phyloP scores from a whole-genome alignment of 2,329 filamentous ascomycete species.

The Corniculantispora saksenae region DNA sequence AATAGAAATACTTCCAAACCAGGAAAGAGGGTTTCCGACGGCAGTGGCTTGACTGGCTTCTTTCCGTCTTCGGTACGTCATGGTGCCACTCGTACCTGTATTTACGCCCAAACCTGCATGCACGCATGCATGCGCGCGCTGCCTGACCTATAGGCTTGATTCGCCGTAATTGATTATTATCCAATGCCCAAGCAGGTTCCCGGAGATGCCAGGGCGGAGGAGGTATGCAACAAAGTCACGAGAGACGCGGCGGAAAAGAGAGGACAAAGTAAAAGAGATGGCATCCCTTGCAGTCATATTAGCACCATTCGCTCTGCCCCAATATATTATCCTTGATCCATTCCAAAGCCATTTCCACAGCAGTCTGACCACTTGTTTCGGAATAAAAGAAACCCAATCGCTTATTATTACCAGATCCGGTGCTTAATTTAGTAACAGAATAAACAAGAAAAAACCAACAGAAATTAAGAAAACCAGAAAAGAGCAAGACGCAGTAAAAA shows the following conservation, averaged over 20 bases:
- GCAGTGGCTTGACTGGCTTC: too few species aligned
- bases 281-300: not conserved
- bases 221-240: not conserved
- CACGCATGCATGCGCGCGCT: too few species aligned
- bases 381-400: constrained; percentile 1
- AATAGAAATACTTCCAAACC: too few species aligned
- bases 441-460: not conserved
- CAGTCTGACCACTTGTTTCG: not conserved
- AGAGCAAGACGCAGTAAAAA: not conserved
- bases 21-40: too few species aligned
- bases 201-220: too few species aligned
- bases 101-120: too few species aligned
- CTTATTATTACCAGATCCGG: constrained; percentile 10
- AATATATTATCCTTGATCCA: not conserved
- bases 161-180: too few species aligned
- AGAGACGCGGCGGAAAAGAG: not conserved
- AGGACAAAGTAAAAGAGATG: not conserved
- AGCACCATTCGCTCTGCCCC: not conserved
- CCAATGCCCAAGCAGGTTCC: too few species aligned
- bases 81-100: too few species aligned
- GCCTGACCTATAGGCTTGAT: too few species aligned
- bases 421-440: not conserved
- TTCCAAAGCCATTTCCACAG: not conserved
- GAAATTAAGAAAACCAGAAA: too few species aligned
- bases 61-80: too few species aligned